Evolutionary conservation across 192 early-diverging fungal species (phyloP).

Genomic region (Helicostylum pulchrum): DNA sequence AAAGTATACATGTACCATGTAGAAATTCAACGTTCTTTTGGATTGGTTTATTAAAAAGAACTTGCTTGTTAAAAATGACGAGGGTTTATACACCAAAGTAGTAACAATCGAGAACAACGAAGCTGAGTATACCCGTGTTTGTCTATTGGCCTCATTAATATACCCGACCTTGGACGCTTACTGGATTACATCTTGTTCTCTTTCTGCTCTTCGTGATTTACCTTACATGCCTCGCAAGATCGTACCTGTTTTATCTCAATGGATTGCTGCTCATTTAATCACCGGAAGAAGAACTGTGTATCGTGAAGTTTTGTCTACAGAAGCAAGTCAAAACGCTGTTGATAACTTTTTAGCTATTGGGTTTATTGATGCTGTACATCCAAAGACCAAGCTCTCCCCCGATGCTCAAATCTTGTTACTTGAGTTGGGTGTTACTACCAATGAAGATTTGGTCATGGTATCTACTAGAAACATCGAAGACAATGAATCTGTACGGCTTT

Average conservation of each 20-base stretch:
- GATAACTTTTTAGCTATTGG: conserved; percentile 35
- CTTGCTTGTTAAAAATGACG: conserved; percentile 9
- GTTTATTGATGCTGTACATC: conserved; percentile 35
- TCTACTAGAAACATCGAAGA: conserved; percentile 15
- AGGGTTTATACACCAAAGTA: conserved; percentile 1
- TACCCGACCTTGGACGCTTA: conserved; percentile 37
- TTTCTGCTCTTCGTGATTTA: conserved; percentile 37
- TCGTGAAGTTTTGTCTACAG: conserved; percentile 40
- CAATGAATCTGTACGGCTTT: not conserved
- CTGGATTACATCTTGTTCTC: conserved; percentile 41
- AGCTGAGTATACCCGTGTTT: conserved; percentile 25
- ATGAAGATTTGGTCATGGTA: conserved; percentile 35
- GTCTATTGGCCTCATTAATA: conserved; percentile 35
- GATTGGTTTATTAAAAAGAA: conserved; percentile 20
- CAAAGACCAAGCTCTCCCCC: conserved; percentile 31
- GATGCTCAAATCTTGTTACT: conserved; percentile 35
- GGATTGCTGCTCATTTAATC: conserved; percentile 43
- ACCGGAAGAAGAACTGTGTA: conserved; percentile 36
- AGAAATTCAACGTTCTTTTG: conserved; percentile 25
- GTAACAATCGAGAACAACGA: conserved; percentile 18
- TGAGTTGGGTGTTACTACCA: conserved; percentile 32
- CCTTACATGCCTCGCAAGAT: conserved; percentile 40
- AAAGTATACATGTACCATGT: not conserved
- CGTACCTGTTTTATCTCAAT: conserved; percentile 37
- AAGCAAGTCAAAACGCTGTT: conserved; percentile 33